A percentile compares a stretch with the other conserved stretches of the same genome.
Conservation (phyloP, 768 basidiomycete species). For the Rhizopogon vulgaris region DNA sequence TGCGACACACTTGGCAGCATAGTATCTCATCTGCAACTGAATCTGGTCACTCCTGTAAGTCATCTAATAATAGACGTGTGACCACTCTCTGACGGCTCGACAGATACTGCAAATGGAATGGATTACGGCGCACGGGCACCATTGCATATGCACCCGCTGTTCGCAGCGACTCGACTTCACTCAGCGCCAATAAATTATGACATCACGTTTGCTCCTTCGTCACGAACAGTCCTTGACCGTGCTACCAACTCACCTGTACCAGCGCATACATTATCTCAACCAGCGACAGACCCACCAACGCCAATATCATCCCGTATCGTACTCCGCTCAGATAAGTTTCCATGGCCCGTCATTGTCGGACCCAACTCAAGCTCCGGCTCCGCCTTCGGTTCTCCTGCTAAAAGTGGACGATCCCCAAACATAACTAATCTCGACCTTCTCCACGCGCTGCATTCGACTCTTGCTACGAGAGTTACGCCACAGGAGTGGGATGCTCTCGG, state of each 20-base stretch:
- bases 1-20: conserved; percentile 44
- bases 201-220: conserved; percentile 48
- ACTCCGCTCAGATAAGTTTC: conserved; percentile 50
- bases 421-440: conserved; percentile 64
- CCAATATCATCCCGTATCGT: conserved; percentile 39
- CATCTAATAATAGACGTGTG: background rate
- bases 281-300: conserved; percentile 58
- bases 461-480: conserved; percentile 50
- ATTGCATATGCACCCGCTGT: conserved; percentile 58
- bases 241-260: conserved; percentile 50
- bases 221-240: conserved; percentile 51
- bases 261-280: conserved; percentile 48
- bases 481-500: conserved; percentile 63
- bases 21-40: conserved; percentile 32
- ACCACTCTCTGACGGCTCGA: background rate
- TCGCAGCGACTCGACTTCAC: conserved; percentile 49
- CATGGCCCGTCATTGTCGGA: conserved; percentile 53
- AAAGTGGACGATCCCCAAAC: conserved; percentile 16
- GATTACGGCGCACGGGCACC: conserved; percentile 24
- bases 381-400: conserved; percentile 18
- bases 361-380: conserved; percentile 21
- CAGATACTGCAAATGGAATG: conserved; percentile 15
- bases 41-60: conserved; percentile 37
- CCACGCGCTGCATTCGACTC: conserved; percentile 50
- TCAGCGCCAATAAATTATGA: conserved; percentile 62